These are phyloP conservation scores for Mycena indigotica DNA, from an alignment of 768 basidiomycete species.

Conservation along the genomic window DNA sequence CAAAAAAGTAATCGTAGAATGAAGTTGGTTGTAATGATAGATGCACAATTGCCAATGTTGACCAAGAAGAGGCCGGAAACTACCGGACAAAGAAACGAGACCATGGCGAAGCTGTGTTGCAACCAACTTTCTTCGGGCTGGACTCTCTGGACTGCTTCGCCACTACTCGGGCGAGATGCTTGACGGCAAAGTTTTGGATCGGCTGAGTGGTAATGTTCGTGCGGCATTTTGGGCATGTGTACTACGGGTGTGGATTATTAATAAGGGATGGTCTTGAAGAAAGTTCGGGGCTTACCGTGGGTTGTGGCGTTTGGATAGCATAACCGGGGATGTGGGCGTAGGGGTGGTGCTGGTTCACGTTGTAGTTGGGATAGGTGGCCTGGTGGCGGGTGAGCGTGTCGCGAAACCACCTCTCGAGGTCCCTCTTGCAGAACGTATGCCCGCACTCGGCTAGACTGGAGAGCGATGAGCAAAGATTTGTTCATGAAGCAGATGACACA, in stretches of 20 bases:
- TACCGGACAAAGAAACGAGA: slow-evolving; percentile 14
- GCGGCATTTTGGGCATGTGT: slow-evolving; percentile 23
- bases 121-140: slow-evolving; percentile 12
- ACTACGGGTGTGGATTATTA: neutral
- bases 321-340: neutral
- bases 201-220: slow-evolving; percentile 11
- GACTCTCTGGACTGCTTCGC: slow-evolving; percentile 4
- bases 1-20: neutral
- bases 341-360: slow-evolving; percentile 11
- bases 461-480: too few species aligned
- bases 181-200: slow-evolving; percentile 19
- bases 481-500: neutral
- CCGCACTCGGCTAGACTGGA: slow-evolving; percentile 6
- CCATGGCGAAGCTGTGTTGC: neutral
- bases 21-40: neutral
- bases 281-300: slow-evolving; percentile 3
- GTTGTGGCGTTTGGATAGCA: slow-evolving; percentile 6
- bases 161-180: slow-evolving; percentile 9
- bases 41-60: too few species aligned
- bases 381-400: slow-evolving; percentile 13
- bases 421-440: slow-evolving; percentile 14
- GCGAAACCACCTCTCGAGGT: slow-evolving; percentile 18
- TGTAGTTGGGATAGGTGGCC: slow-evolving; percentile 14
- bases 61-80: too few species aligned
- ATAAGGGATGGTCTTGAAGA: neutral